Evolutionary conservation across 1,284 basidiomycete genomes (phyloP).

Genomic region (Ganoderma boninense): DNA sequence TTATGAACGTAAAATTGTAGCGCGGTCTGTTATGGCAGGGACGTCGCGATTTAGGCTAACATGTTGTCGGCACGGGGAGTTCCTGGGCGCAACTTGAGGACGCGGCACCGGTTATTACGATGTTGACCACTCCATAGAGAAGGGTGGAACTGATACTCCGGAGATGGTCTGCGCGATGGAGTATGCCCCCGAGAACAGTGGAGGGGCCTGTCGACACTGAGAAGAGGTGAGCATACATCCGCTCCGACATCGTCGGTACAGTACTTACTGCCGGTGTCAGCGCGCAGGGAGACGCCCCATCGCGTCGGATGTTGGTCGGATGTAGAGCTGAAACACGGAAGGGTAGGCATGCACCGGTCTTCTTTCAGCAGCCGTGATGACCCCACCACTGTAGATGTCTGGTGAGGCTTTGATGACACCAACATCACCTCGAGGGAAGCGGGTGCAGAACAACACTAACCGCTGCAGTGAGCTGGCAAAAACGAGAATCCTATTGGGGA

Average conservation of each 20-base stretch:
- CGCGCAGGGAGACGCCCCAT: not conserved
- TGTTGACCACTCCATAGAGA: not conserved
- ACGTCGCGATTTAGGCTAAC: slow-evolving; percentile 2
- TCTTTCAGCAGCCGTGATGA: not conserved
- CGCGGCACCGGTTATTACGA: not conserved
- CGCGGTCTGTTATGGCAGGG: slow-evolving; percentile 7
- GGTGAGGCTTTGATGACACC: not conserved
- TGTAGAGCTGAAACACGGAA: slow-evolving; percentile 6
- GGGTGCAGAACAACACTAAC: no score
- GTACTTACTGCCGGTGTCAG: not conserved
- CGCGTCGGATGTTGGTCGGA: not conserved
- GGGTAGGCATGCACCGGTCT: not conserved
- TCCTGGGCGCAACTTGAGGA: not conserved
- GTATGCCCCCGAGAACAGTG: not conserved
- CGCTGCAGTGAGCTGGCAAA: not conserved
- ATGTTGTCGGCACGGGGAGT: not conserved
- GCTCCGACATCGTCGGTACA: not conserved
- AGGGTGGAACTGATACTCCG: not conserved
- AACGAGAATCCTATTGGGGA: not conserved
- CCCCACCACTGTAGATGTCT: no score
- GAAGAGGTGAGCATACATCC: not conserved
- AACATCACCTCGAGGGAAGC: not conserved
- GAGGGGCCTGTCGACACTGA: not conserved
- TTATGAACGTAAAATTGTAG: slow-evolving; percentile 4
- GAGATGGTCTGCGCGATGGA: not conserved